phyloP scores from a whole-genome alignment of 305 asterid genomes.

The Solanum hybrid region DNA sequence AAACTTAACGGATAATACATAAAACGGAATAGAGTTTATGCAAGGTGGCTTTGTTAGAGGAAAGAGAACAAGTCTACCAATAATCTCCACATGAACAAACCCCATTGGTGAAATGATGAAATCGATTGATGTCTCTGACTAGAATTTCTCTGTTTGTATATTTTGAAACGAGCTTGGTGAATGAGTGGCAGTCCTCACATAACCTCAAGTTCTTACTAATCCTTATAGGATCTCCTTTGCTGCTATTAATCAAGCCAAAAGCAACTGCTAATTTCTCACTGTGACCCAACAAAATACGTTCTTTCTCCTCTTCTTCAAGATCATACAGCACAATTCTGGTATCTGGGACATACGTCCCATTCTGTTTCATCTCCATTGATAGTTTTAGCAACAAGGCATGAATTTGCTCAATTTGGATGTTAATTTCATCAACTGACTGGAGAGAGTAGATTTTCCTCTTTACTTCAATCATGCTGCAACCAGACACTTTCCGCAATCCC shows the following conservation, averaged over 20 bases:
- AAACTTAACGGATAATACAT: neutral
- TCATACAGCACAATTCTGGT: conserved; percentile 64
- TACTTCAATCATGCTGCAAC: conserved; percentile 88
- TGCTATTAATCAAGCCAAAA: conserved; percentile 64
- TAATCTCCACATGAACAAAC: conserved; percentile 79
- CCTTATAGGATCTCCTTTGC: conserved; percentile 69
- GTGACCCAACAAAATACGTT: conserved; percentile 66
- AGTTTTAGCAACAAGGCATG: conserved; percentile 55
- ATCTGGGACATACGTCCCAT: conserved; percentile 58
- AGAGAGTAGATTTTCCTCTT: conserved; percentile 41
- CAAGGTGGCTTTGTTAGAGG: neutral
- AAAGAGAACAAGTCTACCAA: conserved; percentile 33
- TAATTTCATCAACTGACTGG: conserved; percentile 58
- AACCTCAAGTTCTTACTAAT: conserved; percentile 77
- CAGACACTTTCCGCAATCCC: conserved; percentile 75
- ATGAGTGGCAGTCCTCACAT: conserved; percentile 84
- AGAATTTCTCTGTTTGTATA: conserved; percentile 50
- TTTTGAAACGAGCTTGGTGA: conserved; percentile 62
- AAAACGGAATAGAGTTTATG: neutral
- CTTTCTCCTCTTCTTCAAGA: conserved; percentile 62
- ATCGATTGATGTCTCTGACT: conserved; percentile 71
- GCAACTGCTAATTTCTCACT: conserved; percentile 89
- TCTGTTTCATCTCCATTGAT: conserved; percentile 65
- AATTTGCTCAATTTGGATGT: conserved; percentile 67
- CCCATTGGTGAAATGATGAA: conserved; percentile 74